Evolutionary conservation across 164 flowering plant genomes (phyloP), one percentile per base, ranked within the genome.

Genomic region (Magnolia kwangsiensis): DNA sequence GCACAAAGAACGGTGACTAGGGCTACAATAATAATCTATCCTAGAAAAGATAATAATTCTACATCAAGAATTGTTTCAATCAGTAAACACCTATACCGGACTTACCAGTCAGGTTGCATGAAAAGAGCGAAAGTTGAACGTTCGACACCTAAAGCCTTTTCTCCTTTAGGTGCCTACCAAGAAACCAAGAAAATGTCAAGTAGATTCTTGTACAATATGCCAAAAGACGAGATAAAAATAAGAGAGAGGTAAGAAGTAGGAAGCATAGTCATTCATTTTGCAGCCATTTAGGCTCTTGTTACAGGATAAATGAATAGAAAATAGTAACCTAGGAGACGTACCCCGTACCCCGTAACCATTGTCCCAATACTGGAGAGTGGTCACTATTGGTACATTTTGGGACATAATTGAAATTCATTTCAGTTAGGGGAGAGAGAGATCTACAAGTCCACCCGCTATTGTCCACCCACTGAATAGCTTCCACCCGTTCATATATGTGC

Each of bases 51-150:
- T 4, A 37, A 37, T 37, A 37, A 37, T 37, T 37, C 45, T 37
- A 37, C 45, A 37, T 4, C 45, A 37, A 10, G 7, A 37, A 37
- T 37, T 37, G 45, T 29, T 51, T 51, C 27, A 20, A 51, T 72
- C 31, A 51, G 16, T 55, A 55, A 50, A 51, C n/a, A 10, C 45
- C 45, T 3, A 63, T 49, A 50, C n/a, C 6, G 20, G 69, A 80
- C 86, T 20, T 89, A 96, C 99, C 99, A 96, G 82, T 96, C 91
- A 69, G 99, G 99, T 80, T 96, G 98, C 98, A 96, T 92, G 77
- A 96, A 96, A 19, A 96, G 76, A 76, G 99, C 99, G 86, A 91
- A 96, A 63, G 98, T 93, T 50, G 98, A 88, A 16, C 99, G 89
- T 45, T 90, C 94, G 77, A 96, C 77, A 64, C 88, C 91, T 76